Base-by-base conservation (phyloP, 2,329 filamentous ascomycete species). In the Beauveria sp. region DNA sequence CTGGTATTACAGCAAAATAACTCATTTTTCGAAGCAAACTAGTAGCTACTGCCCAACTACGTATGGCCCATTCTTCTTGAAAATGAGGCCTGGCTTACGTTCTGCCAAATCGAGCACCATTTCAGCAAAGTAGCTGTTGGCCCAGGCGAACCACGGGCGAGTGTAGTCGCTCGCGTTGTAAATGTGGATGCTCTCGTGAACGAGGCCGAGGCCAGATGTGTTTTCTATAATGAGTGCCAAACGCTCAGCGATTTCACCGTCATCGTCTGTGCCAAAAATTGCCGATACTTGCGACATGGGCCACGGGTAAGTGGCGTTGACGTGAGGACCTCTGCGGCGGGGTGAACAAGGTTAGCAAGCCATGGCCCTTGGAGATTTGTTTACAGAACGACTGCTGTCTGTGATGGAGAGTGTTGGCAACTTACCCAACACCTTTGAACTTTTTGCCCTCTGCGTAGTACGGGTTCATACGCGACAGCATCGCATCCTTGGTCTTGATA, bases 401-500 rank as follows among this genome's bases (percentile, higher is more conserved):
- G n/a, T 56, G 3, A 26, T 30, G 12, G 26, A 8, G 8, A 42
- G 6, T 42, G 2, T 5, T 30, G 14, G 26, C 12, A 8, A 46
- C 69, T 62, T 61, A 70, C 68, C 69, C 68, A 40, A 70, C 67
- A 3, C 69, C 68, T 14, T 62, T 62, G n/a, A 68, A 70, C 4
- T 58, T 55, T 55, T 65, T 59, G 18, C 69, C 67, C 9, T 55
- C 65, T 0, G 66, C 68, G 67, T 83, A 96, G 73, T 95, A 96
- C 0, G 91, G 90, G 68, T 96, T 96, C 0, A 85, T 84, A 60
- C 84, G 83, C 62, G 84, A 84, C 24, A 96, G 81, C 62, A 95
- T 85, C 81, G 93, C 93, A 60, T 82, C 81, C 61, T 92, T 83
- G 0, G 91, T 96, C 71, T 90, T 91, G 69, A 88, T 83, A 71